phyloP scores from a whole-genome alignment of 2,329 filamentous ascomycete species.

The Calonectria hawksworthii region DNA sequence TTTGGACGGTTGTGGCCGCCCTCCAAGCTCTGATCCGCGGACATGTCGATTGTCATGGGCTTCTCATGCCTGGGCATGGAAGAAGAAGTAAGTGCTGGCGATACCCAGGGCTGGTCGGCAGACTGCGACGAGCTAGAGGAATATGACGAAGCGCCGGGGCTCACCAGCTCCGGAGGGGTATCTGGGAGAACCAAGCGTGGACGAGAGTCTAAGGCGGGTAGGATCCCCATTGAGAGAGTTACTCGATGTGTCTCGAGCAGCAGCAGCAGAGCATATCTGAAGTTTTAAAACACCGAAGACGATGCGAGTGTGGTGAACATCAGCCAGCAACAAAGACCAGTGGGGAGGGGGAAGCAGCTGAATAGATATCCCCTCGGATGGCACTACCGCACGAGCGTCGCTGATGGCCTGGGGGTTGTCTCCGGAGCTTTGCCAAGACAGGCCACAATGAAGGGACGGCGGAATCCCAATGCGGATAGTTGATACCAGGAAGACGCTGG shows the following conservation, averaged over 20 bases:
- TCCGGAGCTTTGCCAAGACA: conserved; percentile 44
- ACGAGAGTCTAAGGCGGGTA: conserved; percentile 64
- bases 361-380: conserved; percentile 46
- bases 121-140: conserved; percentile 58
- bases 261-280: conserved; percentile 43
- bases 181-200: conserved; percentile 65
- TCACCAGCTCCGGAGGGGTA: conserved; percentile 68
- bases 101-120: conserved; percentile 62
- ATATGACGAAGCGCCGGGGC: conserved; percentile 64
- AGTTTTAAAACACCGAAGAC: conserved; percentile 32
- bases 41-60: conserved; percentile 59
- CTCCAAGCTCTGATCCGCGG: conserved; percentile 54
- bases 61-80: conserved; percentile 73
- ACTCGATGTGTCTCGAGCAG: conserved; percentile 47
- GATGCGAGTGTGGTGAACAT: conserved; percentile 35
- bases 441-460: conserved; percentile 45
- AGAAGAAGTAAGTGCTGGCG: conserved; percentile 59
- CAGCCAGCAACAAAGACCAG: conserved; percentile 29
- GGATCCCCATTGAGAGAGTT: conserved; percentile 68
- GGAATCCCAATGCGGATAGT: conserved; percentile 45
- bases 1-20: conserved; percentile 55
- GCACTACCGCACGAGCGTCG: conserved; percentile 47
- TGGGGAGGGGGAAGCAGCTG: conserved; percentile 38
- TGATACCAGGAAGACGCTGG: conserved; percentile 46
- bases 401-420: conserved; percentile 38